Evolutionary conservation across 2,329 filamentous ascomycete genomes (phyloP).

Genomic region (Penicillium sp.): DNA sequence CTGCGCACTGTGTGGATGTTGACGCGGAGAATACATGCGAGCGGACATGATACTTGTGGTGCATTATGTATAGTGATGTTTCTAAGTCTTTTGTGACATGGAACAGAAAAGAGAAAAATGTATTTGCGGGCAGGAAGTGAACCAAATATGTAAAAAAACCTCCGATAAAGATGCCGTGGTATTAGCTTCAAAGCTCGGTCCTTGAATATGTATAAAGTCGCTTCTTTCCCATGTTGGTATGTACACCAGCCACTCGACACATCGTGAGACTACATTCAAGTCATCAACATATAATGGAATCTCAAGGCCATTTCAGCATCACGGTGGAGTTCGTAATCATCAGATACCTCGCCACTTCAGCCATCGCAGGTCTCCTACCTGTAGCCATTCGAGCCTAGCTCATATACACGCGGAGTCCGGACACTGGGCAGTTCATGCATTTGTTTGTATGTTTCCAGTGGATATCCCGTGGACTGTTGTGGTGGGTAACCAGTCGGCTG

Average conservation of each 20-base stretch:
- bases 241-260: too few species aligned
- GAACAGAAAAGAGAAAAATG: not conserved
- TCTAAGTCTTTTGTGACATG: too few species aligned
- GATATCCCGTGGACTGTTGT: not conserved
- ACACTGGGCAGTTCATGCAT: not conserved
- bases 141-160: not conserved
- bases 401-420: not conserved
- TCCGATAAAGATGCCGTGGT: not conserved
- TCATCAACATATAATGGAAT: not conserved
- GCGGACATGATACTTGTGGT: too few species aligned
- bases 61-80: too few species aligned
- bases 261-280: too few species aligned
- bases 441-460: too few species aligned
- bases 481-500: too few species aligned
- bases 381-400: not conserved
- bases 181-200: not conserved
- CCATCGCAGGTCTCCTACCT: not conserved
- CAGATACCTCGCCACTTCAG: not conserved
- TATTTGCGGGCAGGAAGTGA: not conserved
- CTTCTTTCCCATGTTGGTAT: not conserved
- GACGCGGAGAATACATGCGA: too few species aligned
- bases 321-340: not conserved
- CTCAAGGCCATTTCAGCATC: not conserved
- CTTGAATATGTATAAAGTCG: not conserved
- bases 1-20: too few species aligned